Evolutionary conservation across 2,329 filamentous ascomycete species (phyloP).

Genomic region (Mycogone perniciosa): DNA sequence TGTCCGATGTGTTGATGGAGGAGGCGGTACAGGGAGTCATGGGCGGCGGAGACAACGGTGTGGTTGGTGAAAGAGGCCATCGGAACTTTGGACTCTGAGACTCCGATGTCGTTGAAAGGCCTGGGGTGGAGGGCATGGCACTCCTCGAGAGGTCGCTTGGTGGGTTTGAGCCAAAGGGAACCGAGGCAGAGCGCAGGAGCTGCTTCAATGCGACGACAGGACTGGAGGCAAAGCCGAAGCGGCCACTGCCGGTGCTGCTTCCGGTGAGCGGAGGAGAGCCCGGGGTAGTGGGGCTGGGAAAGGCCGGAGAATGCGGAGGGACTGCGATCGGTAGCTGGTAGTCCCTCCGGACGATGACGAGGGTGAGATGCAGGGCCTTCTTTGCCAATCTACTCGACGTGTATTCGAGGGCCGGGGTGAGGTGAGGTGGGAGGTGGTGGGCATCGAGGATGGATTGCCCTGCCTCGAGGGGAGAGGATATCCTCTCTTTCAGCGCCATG

Average conservation of each 20-base stretch:
- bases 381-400: slow-evolving; percentile 48
- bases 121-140: slow-evolving; percentile 27
- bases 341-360: slow-evolving; percentile 51
- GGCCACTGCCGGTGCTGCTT: slow-evolving; percentile 18
- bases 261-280: slow-evolving; percentile 19
- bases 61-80: slow-evolving; percentile 33
- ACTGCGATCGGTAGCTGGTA: slow-evolving; percentile 44
- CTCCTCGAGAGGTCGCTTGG: slow-evolving; percentile 17
- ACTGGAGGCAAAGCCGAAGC: slow-evolving; percentile 26
- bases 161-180: slow-evolving; percentile 18
- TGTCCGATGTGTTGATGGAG: slow-evolving; percentile 29
- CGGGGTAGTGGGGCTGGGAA: slow-evolving; percentile 18
- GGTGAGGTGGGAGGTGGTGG: slow-evolving; percentile 49
- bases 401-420: slow-evolving; percentile 52
- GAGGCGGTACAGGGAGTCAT: slow-evolving; percentile 43
- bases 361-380: slow-evolving; percentile 50
- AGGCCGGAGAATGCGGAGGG: slow-evolving; percentile 15
- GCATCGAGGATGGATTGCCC: slow-evolving; percentile 53
- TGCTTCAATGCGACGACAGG: slow-evolving; percentile 29
- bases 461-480: slow-evolving; percentile 59
- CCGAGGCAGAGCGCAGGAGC: slow-evolving; percentile 23
- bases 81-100: slow-evolving; percentile 22
- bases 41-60: slow-evolving; percentile 35
- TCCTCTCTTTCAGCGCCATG: slow-evolving; percentile 49
- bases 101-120: slow-evolving; percentile 25